Conservation (phyloP, 768 basidiomycete genomes). For the Lyophyllum atratum region DNA sequence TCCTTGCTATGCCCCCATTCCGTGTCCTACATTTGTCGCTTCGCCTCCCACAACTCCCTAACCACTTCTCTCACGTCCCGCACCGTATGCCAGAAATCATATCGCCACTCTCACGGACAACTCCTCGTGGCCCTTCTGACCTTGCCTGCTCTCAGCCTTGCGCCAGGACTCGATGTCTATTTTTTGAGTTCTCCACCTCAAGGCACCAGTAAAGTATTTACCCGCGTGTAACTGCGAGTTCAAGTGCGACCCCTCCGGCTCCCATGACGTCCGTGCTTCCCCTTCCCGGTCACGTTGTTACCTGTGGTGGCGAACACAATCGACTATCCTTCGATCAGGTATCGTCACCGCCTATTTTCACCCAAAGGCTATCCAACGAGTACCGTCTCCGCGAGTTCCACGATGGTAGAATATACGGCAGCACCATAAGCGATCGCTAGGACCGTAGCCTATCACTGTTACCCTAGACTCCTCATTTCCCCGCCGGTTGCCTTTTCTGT, state of each 20-base stretch:
- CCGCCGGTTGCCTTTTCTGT: conserved; percentile 1
- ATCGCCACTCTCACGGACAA: conserved; percentile 17
- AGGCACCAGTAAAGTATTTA: not conserved
- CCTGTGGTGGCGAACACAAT: not conserved
- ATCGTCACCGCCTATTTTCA: conserved; percentile 2
- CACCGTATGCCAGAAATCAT: conserved; percentile 5
- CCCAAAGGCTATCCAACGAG: not conserved
- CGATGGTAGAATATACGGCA: not conserved
- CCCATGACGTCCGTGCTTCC: not conserved
- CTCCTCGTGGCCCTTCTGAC: conserved; percentile 3
- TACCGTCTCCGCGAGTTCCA: not conserved
- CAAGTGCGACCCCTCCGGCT: not conserved
- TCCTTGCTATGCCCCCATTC: not conserved
- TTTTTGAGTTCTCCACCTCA: not conserved
- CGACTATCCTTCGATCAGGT: not conserved
- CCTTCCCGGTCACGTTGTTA: not conserved
- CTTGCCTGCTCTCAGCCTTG: conserved; percentile 6
- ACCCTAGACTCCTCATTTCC: not conserved
- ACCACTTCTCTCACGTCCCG: conserved; percentile 16
- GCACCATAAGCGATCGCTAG: too few relatives aligned
- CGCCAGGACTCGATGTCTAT: not conserved
- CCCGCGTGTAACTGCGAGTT: not conserved
- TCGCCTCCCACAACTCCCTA: conserved; percentile 16
- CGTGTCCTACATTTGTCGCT: conserved; percentile 3
- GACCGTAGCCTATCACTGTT: not conserved